Evolutionary conservation across 2,329 filamentous ascomycete genomes (phyloP).

Genomic region (Berkeleyomyces rouxiae): DNA sequence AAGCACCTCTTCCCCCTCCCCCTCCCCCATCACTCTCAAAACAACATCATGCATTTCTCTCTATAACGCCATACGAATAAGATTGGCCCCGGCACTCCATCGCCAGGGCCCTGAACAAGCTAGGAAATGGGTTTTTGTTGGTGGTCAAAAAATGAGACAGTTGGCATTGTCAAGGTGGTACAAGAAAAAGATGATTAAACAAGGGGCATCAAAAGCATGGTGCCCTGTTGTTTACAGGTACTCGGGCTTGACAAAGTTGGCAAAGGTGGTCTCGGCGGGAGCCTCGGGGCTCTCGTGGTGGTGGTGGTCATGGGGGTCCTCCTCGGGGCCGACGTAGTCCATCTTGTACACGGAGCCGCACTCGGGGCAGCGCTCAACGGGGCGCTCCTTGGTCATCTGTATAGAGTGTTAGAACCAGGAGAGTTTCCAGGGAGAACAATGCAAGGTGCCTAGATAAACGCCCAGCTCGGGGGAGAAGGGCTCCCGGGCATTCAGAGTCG

Average conservation of each 20-base stretch:
- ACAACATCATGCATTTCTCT: slow-evolving; percentile 1
- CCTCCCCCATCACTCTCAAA: not conserved
- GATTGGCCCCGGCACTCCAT: not conserved
- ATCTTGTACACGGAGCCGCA: slow-evolving; percentile 96
- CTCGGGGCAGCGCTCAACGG: slow-evolving; percentile 87
- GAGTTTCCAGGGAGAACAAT: not conserved
- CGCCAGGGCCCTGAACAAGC: not conserved
- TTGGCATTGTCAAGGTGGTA: slow-evolving; percentile 1
- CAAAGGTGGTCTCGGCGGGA: slow-evolving; percentile 60
- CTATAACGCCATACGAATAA: slow-evolving; percentile 2
- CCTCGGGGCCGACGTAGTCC: slow-evolving; percentile 78
- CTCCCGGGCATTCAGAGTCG: not conserved
- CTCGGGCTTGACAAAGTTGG: slow-evolving; percentile 87
- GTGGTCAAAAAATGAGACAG: slow-evolving; percentile 4
- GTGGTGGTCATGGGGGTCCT: slow-evolving; percentile 48
- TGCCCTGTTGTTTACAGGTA: slow-evolving; percentile 50
- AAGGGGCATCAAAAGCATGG: not conserved
- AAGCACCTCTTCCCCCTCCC: not conserved
- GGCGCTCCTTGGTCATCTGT: slow-evolving; percentile 73
- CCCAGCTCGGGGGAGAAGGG: not conserved
- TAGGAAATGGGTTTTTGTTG: not conserved
- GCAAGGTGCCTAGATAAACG: not conserved
- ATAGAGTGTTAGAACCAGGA: not conserved
- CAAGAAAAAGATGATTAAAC: not conserved
- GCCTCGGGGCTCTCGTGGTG: slow-evolving; percentile 59